Evolutionary conservation across 345 rosid species (phyloP), one percentile per base, ranked within the genome.

Genomic region (Jatropha curcas): DNA sequence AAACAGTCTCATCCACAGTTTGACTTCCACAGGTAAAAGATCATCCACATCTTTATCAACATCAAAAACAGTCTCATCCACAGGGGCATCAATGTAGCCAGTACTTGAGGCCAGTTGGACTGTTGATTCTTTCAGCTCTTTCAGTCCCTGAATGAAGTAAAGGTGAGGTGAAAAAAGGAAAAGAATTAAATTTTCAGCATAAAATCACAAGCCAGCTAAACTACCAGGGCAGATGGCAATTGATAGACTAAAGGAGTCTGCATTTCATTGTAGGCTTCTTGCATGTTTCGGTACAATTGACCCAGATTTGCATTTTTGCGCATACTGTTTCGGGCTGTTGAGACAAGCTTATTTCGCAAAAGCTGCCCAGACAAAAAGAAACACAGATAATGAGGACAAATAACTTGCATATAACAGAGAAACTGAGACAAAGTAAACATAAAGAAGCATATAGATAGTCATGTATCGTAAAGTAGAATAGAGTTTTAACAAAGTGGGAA

Each of bases 191-290:
- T 17, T 0, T 33, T 12, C 31, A 33, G 60, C 55, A 48, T 60
- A 67, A 70, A 69, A 10, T 57, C 35, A 59, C 67, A 57, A 33
- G 75, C 39, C 58, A 59, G 71, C 48, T 60, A 58, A 48, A 43
- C 28, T 83, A 86, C 93, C 87, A 84, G 82, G 62, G 84, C 46
- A 31, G 92, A 68, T 43, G 91, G 79, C 63, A 78, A 80, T 55
- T 88, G 97, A 83, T 90, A 81, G 70, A 86, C 82, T 72, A 94
- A 74, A 37, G 98, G 98, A 57, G 97, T 92, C 84, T 92, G 98
- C 90, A 94, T 90, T 73, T 90, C 93, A 62, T 79, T 84, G 82
- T 92, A 94, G 28, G 66, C 88, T 67, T 90, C 94, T 79, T 89
- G 91, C 98, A 94, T 90, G 70, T 82, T 90, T 61, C 82, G 90